Conservation (phyloP, 108 stramenopile genomes). For the Cylindrotheca closterium region DNA sequence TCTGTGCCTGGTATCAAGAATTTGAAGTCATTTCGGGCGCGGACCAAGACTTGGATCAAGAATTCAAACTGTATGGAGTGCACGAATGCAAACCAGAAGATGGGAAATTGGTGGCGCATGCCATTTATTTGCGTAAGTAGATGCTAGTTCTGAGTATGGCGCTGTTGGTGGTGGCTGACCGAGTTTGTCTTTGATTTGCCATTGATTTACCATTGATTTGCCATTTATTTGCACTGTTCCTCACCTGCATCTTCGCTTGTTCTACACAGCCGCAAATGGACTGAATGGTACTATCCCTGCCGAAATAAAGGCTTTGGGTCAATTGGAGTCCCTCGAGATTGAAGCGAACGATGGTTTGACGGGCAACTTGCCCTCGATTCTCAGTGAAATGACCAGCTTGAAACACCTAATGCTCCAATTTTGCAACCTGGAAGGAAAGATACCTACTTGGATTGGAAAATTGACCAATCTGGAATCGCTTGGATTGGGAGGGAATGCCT, state of each 20-base stretch:
- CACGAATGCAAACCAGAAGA: constrained; percentile 8
- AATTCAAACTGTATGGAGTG: not conserved
- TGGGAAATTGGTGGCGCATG: constrained; percentile 2
- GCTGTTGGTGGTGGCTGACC: too few species aligned
- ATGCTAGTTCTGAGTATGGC: not conserved
- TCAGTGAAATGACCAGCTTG: constrained; percentile 11
- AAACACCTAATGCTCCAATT: constrained; percentile 12
- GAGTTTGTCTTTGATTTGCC: too few species aligned
- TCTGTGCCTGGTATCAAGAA: constrained; percentile 49
- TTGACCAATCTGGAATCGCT: constrained; percentile 8
- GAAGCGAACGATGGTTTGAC: constrained; percentile 21
- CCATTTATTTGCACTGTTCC: not conserved
- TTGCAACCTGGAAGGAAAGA: constrained; percentile 8
- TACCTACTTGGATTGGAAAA: constrained; percentile 17
- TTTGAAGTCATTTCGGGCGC: not conserved
- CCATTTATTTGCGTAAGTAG: constrained; percentile 31
- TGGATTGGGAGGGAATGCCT: constrained; percentile 12
- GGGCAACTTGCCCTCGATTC: constrained; percentile 11
- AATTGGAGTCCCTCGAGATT: constrained; percentile 25
- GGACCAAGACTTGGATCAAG: not conserved
- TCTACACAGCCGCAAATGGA: constrained; percentile 12
- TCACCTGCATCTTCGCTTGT: not conserved
- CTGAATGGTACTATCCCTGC: constrained; percentile 13
- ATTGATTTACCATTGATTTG: too few species aligned
- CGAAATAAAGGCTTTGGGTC: constrained; percentile 6